Base-by-base conservation (phyloP, 2,329 filamentous ascomycete genomes). In the Epicoccum nigrum region DNA sequence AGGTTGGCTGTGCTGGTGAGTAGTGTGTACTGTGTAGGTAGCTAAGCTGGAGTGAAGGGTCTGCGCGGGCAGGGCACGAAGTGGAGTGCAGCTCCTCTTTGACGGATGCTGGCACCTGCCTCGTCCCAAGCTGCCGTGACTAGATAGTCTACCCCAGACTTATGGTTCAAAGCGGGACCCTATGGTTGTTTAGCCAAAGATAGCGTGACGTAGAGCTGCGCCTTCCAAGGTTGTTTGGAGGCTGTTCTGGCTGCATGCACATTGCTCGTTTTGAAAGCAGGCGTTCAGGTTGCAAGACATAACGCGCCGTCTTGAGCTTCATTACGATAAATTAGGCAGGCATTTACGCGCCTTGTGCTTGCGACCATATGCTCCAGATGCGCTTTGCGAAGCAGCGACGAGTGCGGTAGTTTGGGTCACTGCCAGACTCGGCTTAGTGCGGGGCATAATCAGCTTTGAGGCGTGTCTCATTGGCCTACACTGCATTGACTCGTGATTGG, bases 141-240 rank as follows among this genome's bases (percentile, higher is more conserved):
- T n/a, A n/a, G n/a, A n/a, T n/a, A n/a, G n/a, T n/a, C n/a, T n/a
- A 45, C 48, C 48, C 49, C 49, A 51, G 41, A 31, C 45, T 51
- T 41, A 21, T n/a, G n/a, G n/a, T n/a, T n/a, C 40, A 19, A 8
- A 25, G 9, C 23, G 23, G 21, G 45, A 27, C 32, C 46, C 39
- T 38, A 45, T 45, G 31, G 17, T 17, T 42, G 25, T 46, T 25
- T 42, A 46, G 42, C 37, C 38, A 12, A 25, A 17, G 42, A 37
- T 46, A 46, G 49, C 49, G 49, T 51, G 42, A 37, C 43, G 37
- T 51, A 35, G 15, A 37, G 28, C 41, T 35, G 19, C 41, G 21
- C 40, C 47, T 32, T 34, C n/a, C n/a, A n/a, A n/a, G n/a, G n/a
- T n/a, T n/a, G 23, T 25, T 25, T 25, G 6, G 23, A 25, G 23